These are phyloP conservation scores for Afroboletus lepidellus DNA, from an alignment of 1,284 basidiomycete species.

Conservation along the genomic window DNA sequence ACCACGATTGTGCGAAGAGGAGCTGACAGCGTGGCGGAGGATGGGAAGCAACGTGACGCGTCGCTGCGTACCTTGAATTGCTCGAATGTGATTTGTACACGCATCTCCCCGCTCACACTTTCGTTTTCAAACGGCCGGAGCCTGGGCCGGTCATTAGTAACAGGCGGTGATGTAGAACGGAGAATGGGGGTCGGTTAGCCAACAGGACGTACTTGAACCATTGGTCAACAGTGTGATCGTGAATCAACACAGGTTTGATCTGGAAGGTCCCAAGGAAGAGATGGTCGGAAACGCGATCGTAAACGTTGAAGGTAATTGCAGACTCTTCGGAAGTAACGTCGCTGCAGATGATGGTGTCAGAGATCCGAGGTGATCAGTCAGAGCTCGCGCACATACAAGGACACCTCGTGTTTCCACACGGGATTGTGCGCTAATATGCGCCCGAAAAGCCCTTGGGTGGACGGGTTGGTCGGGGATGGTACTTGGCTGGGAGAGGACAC, in stretches of 20 bases:
- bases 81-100: conserved; percentile 93
- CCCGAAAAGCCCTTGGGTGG: conserved; percentile 57
- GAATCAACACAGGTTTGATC: conserved; percentile 85
- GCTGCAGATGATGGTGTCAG: conserved; percentile 46
- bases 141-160: conserved; percentile 42
- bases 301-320: conserved; percentile 87
- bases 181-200: background rate
- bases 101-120: conserved; percentile 87
- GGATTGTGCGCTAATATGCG: conserved; percentile 80
- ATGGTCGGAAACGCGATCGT: conserved; percentile 87
- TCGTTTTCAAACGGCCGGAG: conserved; percentile 79
- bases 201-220: conserved; percentile 82
- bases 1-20: conserved; percentile 21
- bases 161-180: background rate
- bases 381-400: conserved; percentile 70
- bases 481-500: conserved; percentile 38
- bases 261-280: conserved; percentile 91
- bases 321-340: conserved; percentile 93
- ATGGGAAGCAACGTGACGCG: conserved; percentile 24
- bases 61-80: conserved; percentile 66
- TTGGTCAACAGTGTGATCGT: conserved; percentile 94
- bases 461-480: conserved; percentile 30
- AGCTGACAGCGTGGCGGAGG: conserved; percentile 17
- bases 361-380: conserved; percentile 14
- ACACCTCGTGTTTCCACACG: conserved; percentile 98